A percentile compares a stretch with the other conserved stretches of the same genome.
Evolutionary conservation across 108 stramenopile species (phyloP).

Genomic region (Stephanodiscus minutulus): DNA sequence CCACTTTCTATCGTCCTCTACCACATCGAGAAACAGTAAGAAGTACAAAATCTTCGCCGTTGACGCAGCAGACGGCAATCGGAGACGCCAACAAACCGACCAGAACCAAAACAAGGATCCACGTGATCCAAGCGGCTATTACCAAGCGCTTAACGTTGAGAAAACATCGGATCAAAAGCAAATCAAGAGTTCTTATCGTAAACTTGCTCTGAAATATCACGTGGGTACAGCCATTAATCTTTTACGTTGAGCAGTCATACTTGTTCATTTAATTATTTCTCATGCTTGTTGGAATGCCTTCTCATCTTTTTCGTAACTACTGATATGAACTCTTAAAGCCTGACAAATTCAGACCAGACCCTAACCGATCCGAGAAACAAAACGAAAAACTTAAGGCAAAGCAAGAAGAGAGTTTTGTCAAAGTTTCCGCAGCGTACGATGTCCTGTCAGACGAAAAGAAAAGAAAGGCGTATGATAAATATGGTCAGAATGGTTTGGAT

Average conservation of each 20-base stretch:
- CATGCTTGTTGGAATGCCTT: background rate
- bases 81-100: background rate
- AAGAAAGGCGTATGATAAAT: slow-evolving; percentile 80
- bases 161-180: slow-evolving; percentile 59
- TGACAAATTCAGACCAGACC: slow-evolving; percentile 61
- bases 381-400: slow-evolving; percentile 58
- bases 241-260: background rate
- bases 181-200: slow-evolving; percentile 72
- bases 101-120: background rate
- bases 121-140: slow-evolving; percentile 48
- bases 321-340: slow-evolving; percentile 27
- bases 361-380: slow-evolving; percentile 35
- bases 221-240: slow-evolving; percentile 1
- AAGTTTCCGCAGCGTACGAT: slow-evolving; percentile 75
- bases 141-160: slow-evolving; percentile 55
- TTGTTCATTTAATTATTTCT: background rate
- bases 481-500: slow-evolving; percentile 81
- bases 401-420: slow-evolving; percentile 69
- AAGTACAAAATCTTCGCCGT: background rate
- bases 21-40: background rate
- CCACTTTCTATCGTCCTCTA: slow-evolving; percentile 3
- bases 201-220: slow-evolving; percentile 67
- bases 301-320: background rate
- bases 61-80: slow-evolving; percentile 2
- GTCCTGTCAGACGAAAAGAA: slow-evolving; percentile 83